Conservation (phyloP, 495 filamentous ascomycete genomes). For the Hamigera avellanea region DNA sequence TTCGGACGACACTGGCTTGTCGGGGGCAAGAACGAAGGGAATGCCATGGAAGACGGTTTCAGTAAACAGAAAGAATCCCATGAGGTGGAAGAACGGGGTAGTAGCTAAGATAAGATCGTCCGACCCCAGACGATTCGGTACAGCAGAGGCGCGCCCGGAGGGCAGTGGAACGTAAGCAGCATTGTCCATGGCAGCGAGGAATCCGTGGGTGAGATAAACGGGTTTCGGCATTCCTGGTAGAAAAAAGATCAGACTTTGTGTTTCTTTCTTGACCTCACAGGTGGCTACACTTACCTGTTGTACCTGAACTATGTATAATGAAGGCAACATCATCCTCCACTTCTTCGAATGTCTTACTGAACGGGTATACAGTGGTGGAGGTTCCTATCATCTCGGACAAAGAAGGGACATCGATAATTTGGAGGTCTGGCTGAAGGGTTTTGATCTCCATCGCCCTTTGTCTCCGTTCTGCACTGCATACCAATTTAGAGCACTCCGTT, state of each 20-base stretch:
- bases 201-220: conserved; percentile 32
- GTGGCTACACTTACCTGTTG: conserved; percentile 28
- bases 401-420: conserved; percentile 13
- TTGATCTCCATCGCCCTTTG: conserved; percentile 14
- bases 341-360: conserved; percentile 8
- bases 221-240: conserved; percentile 27
- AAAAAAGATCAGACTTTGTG: background rate
- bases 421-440: conserved; percentile 6
- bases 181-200: conserved; percentile 29
- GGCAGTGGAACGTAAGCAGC: conserved; percentile 14
- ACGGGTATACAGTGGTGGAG: conserved; percentile 12
- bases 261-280: conserved; percentile 29
- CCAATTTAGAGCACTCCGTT: conserved; percentile 20
- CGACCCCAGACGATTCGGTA: conserved; percentile 8
- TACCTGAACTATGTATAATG: conserved; percentile 48
- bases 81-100: conserved; percentile 6
- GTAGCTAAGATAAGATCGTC: background rate
- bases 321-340: conserved; percentile 6
- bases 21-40: conserved; percentile 3
- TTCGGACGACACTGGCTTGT: background rate
- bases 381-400: conserved; percentile 14
- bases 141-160: conserved; percentile 1
- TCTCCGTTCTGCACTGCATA: conserved; percentile 9
- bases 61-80: conserved; percentile 3
- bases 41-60: conserved; percentile 5